Percentiles rank a stretch among this genome's conserved stretches.
Evolutionary conservation across 2,329 filamentous ascomycete species (phyloP).

Genomic region (Paecilomyces variotii): DNA sequence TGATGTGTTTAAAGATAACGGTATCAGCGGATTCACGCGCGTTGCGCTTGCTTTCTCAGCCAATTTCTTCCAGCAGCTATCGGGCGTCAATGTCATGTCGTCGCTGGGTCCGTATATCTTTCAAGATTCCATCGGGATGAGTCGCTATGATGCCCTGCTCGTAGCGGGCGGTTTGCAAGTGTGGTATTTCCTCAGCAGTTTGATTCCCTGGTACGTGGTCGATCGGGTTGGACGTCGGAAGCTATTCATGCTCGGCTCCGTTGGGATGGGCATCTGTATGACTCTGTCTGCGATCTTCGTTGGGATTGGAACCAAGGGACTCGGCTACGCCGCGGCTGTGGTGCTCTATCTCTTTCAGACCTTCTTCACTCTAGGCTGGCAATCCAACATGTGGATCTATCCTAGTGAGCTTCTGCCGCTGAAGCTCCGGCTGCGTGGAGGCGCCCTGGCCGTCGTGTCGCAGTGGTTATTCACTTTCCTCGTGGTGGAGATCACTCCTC

Average conservation of each 20-base stretch:
- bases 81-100: constrained; percentile 13
- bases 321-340: constrained; percentile 12
- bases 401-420: constrained; percentile 14
- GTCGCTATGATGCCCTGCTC: constrained; percentile 21
- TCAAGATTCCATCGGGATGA: constrained; percentile 34
- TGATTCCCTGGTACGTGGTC: constrained; percentile 23
- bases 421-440: constrained; percentile 11
- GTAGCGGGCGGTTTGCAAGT: constrained; percentile 30
- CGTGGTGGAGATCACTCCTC: constrained; percentile 55
- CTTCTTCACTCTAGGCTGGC: constrained; percentile 14
- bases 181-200: constrained; percentile 25
- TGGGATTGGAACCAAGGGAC: constrained; percentile 19
- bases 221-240: constrained; percentile 10
- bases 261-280: constrained; percentile 20
- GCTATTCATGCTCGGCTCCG: constrained; percentile 11
- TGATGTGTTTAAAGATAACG: constrained; percentile 14
- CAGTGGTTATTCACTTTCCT: constrained; percentile 18
- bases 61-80: constrained; percentile 14
- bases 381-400: constrained; percentile 14
- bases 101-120: constrained; percentile 29
- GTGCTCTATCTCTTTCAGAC: constrained; percentile 10
- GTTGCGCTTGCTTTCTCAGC: constrained; percentile 9
- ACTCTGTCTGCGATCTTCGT: constrained; percentile 22
- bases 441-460: constrained; percentile 16
- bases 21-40: constrained; percentile 11